Conservation (phyloP, 768 basidiomycete species). For the Tricholomella constricta region DNA sequence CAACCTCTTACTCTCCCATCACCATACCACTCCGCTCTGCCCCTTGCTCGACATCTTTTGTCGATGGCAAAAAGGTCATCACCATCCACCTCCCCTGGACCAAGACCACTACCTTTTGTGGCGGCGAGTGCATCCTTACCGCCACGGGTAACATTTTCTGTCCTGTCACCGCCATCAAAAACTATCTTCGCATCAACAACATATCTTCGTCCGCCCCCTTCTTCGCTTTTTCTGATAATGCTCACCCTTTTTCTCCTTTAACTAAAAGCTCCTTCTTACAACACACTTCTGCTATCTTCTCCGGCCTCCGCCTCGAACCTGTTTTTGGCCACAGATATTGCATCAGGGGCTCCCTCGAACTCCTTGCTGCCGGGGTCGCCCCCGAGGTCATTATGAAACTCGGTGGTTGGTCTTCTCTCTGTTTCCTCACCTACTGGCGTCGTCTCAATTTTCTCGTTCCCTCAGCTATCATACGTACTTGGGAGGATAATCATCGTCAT, state of each 20-base stretch:
- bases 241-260: slow-evolving; percentile 14
- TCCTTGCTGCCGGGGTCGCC: background rate
- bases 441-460: background rate
- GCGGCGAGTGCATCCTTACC: slow-evolving; percentile 15
- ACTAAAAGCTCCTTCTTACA: background rate
- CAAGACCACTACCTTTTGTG: background rate
- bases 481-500: background rate
- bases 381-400: no score
- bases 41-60: background rate
- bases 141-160: slow-evolving; percentile 12
- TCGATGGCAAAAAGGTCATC: background rate
- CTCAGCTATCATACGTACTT: background rate
- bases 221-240: background rate
- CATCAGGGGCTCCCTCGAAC: slow-evolving; percentile 3
- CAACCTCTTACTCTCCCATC: no score
- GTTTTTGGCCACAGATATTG: background rate
- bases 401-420: slow-evolving; percentile 1
- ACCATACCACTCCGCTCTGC: no score
- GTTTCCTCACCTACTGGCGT: slow-evolving; percentile 6
- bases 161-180: slow-evolving; percentile 17
- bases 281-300: background rate
- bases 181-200: slow-evolving; percentile 14
- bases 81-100: slow-evolving; percentile 16
- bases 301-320: background rate
- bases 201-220: no score